Evolutionary conservation across 306 rosid genomes (phyloP).

Genomic region (Dryas octopetala): DNA sequence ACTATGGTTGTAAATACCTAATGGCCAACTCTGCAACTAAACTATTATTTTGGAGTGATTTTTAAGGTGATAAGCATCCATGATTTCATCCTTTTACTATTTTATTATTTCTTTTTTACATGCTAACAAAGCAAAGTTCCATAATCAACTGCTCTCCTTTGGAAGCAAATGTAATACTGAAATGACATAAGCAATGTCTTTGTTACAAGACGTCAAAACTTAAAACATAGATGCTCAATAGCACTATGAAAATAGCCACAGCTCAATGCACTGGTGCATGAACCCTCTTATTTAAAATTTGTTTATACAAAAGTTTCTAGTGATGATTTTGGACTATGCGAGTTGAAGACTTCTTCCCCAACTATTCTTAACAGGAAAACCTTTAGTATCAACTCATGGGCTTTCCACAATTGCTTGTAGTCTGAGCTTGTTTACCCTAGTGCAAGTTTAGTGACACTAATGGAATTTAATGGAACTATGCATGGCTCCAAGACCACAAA

Average conservation of each 20-base stretch:
- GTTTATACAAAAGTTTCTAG: not conserved
- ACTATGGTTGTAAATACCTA: slow-evolving; percentile 28
- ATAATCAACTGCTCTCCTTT: slow-evolving; percentile 1
- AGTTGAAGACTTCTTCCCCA: not conserved
- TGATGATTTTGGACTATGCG: not conserved
- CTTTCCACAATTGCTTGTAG: not conserved
- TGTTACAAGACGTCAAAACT: not conserved
- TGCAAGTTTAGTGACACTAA: not conserved
- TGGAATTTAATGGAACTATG: no score
- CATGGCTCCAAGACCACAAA: no score
- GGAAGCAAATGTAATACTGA: not conserved
- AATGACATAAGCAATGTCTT: not conserved
- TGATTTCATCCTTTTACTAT: slow-evolving; percentile 12
- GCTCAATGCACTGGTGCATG: not conserved
- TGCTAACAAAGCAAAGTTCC: not conserved
- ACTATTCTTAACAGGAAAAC: not conserved
- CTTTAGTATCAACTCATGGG: not conserved
- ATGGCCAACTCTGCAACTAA: slow-evolving; percentile 24
- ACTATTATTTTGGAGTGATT: not conserved
- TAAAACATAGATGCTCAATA: not conserved
- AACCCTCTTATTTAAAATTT: not conserved
- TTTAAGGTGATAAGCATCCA: slow-evolving; percentile 14
- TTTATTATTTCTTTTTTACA: not conserved
- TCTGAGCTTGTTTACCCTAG: not conserved
- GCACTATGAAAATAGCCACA: slow-evolving; percentile 1